These are phyloP conservation scores for Truncatella angustata DNA, from an alignment of 2,329 filamentous ascomycete species.

Conservation along the genomic window DNA sequence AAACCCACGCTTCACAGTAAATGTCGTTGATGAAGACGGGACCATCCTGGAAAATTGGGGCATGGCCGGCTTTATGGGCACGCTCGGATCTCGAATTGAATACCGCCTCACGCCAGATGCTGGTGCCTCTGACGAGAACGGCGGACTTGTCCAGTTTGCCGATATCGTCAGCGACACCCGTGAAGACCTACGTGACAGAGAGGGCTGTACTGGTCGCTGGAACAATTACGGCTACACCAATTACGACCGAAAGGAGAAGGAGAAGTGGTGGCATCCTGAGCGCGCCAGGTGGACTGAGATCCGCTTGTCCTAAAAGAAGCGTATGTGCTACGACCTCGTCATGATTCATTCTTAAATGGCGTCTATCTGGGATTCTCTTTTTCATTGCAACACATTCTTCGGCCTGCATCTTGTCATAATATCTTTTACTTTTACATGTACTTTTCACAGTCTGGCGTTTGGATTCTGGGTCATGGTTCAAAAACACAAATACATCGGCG, in stretches of 20 bases:
- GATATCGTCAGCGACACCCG: conserved; percentile 49
- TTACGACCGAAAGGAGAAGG: conserved; percentile 42
- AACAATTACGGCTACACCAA: conserved; percentile 36
- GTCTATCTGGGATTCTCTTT: not conserved
- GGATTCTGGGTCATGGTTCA: not conserved
- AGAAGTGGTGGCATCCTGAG: conserved; percentile 51
- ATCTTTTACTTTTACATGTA: not conserved
- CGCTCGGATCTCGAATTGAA: conserved; percentile 53
- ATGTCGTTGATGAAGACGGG: conserved; percentile 54
- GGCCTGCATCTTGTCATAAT: not conserved
- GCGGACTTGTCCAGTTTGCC: conserved; percentile 51
- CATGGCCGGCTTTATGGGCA: conserved; percentile 62
- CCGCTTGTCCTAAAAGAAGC: not conserved
- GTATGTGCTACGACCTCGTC: not conserved
- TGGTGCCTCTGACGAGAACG: conserved; percentile 54
- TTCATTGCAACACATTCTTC: not conserved
- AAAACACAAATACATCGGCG: not conserved
- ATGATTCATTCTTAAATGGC: not conserved
- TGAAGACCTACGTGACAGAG: conserved; percentile 38
- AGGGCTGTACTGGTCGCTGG: conserved; percentile 47
- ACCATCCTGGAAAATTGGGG: conserved; percentile 49
- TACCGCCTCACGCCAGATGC: conserved; percentile 61
- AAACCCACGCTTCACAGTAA: conserved; percentile 55
- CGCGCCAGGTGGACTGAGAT: conserved; percentile 40
- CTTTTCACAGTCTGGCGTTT: no score